A percentile compares a stretch with the other conserved stretches of the same genome.
phyloP scores from a whole-genome alignment of 163 green algal genomes.

The Chloromonas sp. region DNA sequence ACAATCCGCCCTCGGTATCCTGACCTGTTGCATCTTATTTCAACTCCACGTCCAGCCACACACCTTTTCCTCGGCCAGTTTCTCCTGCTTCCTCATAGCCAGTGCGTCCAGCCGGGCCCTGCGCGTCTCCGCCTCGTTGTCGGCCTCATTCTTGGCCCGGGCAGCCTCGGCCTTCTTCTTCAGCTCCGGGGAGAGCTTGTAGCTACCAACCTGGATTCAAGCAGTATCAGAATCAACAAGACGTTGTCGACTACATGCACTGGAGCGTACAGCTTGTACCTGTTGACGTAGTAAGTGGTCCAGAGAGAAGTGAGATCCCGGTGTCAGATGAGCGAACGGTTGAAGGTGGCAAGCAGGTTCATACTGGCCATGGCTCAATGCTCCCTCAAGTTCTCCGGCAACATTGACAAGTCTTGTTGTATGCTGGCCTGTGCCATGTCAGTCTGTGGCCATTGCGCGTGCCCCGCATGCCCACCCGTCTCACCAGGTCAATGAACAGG shows the following conservation, averaged over 20 bases:
- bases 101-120: conserved; percentile 25
- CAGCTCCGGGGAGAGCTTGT: conserved; percentile 35
- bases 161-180: conserved; percentile 29
- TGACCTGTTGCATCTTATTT: not conserved
- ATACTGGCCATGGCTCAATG: too few relatives aligned
- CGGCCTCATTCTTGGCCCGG: conserved; percentile 14
- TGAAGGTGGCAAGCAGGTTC: too few relatives aligned
- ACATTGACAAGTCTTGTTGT: too few relatives aligned
- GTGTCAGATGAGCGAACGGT: too few relatives aligned
- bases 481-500: conserved; percentile 43
- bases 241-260: too few relatives aligned
- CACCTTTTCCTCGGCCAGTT: conserved; percentile 30
- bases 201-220: conserved; percentile 18
- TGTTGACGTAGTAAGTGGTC: too few relatives aligned
- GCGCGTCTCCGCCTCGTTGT: conserved; percentile 20
- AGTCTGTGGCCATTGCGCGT: too few relatives aligned
- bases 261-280: too few relatives aligned
- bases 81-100: conserved; percentile 28
- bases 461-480: not conserved
- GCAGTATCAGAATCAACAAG: not conserved
- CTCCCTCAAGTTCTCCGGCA: too few relatives aligned
- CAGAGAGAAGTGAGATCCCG: too few relatives aligned
- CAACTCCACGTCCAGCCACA: not conserved
- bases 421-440: too few relatives aligned
- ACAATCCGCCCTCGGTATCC: not conserved